phyloP scores from a whole-genome alignment of 306 rosid genomes.

The Medicago lupulina region DNA sequence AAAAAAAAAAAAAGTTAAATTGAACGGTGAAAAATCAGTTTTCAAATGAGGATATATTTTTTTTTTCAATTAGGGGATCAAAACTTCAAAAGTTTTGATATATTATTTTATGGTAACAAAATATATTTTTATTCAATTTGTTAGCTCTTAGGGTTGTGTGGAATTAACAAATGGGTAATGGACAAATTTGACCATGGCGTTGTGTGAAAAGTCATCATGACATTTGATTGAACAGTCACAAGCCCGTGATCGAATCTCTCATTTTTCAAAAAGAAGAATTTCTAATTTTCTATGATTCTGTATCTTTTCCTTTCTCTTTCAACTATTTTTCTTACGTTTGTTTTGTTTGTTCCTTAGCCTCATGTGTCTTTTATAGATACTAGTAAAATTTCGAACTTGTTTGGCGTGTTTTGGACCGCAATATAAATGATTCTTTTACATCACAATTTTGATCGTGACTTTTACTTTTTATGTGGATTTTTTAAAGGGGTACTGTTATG shows the following conservation, averaged over 20 bases:
- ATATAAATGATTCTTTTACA: neutral
- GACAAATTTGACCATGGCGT: slow-evolving; percentile 41
- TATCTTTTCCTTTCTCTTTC: slow-evolving; percentile 14
- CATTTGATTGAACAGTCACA: slow-evolving; percentile 62
- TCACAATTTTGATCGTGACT: neutral
- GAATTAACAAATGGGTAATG: slow-evolving; percentile 16
- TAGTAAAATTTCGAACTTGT: neutral
- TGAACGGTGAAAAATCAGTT: no score
- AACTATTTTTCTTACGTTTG: slow-evolving; percentile 7
- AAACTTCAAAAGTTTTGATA: no score
- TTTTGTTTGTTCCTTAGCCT: slow-evolving; percentile 37
- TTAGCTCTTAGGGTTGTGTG: neutral
- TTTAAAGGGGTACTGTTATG: no score
- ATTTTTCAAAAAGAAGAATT: neutral
- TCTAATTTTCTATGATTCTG: neutral
- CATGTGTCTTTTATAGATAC: neutral
- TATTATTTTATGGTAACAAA: no score
- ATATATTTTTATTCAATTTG: no score
- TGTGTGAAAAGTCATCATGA: slow-evolving; percentile 46
- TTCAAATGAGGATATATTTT: no score
- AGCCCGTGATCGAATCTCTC: slow-evolving; percentile 70
- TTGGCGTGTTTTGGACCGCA: neutral
- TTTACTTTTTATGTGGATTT: no score
- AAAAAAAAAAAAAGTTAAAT: no score
- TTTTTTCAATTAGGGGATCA: no score